These are phyloP conservation scores for Yamagishiella unicocca DNA, from an alignment of 139 green algal genomes.

Conservation along the genomic window DNA sequence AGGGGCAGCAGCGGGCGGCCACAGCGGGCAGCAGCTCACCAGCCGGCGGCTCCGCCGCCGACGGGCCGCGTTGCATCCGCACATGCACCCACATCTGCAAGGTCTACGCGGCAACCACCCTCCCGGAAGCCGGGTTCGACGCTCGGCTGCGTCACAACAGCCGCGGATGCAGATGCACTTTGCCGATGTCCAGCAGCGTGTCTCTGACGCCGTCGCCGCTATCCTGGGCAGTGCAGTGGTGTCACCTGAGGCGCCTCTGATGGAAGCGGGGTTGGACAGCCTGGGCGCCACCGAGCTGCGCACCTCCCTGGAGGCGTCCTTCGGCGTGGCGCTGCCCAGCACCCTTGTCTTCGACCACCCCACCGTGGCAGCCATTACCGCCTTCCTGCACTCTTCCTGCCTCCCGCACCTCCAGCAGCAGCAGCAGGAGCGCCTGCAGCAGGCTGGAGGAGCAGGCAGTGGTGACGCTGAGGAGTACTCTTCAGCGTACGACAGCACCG, in stretches of 20 bases:
- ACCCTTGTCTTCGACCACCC: conserved; percentile 80
- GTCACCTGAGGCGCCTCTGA: conserved; percentile 71
- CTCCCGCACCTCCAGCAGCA: background rate
- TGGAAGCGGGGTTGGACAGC: conserved; percentile 84
- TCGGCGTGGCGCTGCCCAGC: conserved; percentile 60
- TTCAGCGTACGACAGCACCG: background rate
- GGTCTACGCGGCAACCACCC: too few relatives aligned
- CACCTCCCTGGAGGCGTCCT: conserved; percentile 63
- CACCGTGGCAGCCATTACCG: background rate
- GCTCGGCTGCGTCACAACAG: too few relatives aligned
- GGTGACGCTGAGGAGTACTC: background rate
- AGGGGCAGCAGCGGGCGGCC: background rate
- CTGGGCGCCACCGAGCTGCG: conserved; percentile 83
- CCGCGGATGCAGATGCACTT: too few relatives aligned
- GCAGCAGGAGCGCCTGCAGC: background rate
- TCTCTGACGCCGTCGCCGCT: conserved; percentile 30
- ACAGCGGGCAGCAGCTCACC: too few relatives aligned
- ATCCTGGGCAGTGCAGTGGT: conserved; percentile 60
- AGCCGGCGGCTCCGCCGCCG: too few relatives aligned
- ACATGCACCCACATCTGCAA: too few relatives aligned
- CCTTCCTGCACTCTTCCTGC: background rate
- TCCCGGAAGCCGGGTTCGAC: too few relatives aligned
- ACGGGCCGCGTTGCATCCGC: too few relatives aligned
- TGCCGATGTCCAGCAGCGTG: too few relatives aligned
- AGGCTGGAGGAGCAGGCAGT: background rate